Conservation (phyloP, 1,284 basidiomycete species). For the Cryptococcus sp. region DNA sequence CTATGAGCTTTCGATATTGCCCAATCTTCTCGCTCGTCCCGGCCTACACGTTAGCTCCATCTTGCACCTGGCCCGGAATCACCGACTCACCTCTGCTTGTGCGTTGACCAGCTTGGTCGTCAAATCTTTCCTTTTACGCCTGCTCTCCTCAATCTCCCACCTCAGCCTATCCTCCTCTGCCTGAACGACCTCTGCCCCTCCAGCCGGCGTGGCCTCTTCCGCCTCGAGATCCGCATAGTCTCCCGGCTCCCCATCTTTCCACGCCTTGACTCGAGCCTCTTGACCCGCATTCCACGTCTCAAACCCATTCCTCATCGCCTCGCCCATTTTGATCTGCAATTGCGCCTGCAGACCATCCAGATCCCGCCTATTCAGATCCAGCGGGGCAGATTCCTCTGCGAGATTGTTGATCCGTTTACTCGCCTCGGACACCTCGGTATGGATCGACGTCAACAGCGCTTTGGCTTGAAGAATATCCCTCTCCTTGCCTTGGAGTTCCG, state of each 20-base stretch:
- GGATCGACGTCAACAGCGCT: constrained; percentile 77
- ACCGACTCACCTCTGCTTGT: constrained; percentile 64
- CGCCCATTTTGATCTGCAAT: constrained; percentile 68
- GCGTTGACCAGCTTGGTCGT: constrained; percentile 71
- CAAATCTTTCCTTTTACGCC: constrained; percentile 60
- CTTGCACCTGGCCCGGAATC: not conserved
- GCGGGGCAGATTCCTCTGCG: constrained; percentile 58
- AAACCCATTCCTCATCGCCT: constrained; percentile 76
- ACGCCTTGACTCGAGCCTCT: constrained; percentile 61
- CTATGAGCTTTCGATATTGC: constrained; percentile 78
- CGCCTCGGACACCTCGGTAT: constrained; percentile 86
- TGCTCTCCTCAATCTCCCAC: constrained; percentile 60
- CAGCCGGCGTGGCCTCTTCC: constrained; percentile 48
- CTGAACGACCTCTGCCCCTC: constrained; percentile 34
- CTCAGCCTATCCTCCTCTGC: constrained; percentile 59
- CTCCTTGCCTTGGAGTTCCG: constrained; percentile 86
- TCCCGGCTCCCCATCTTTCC: constrained; percentile 28
- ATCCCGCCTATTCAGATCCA: constrained; percentile 59
- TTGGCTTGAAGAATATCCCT: constrained; percentile 87
- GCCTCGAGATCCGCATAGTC: constrained; percentile 39
- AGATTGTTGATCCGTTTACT: constrained; percentile 69
- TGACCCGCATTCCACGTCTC: constrained; percentile 87
- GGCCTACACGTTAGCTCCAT: constrained; percentile 29
- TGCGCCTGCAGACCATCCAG: constrained; percentile 63
- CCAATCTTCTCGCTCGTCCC: constrained; percentile 82